Conservation (phyloP, 495 filamentous ascomycete species). For the Parachaetomium inaequale region DNA sequence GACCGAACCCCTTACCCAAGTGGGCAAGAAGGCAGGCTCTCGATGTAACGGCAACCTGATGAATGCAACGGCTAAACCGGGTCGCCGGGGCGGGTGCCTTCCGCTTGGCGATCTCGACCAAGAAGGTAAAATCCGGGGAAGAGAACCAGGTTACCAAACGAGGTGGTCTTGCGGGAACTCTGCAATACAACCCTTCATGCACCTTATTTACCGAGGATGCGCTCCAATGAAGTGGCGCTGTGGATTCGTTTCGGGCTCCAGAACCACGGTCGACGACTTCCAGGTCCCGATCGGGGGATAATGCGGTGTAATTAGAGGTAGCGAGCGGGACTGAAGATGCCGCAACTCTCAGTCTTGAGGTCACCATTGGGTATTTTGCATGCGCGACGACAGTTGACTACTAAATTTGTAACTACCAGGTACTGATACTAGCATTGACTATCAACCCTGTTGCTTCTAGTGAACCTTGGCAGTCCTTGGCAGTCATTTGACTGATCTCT, state of each 20-base stretch:
- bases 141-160: background rate
- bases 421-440: too few relatives aligned
- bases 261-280: background rate
- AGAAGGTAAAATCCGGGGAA: background rate
- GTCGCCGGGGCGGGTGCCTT: background rate
- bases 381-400: too few relatives aligned
- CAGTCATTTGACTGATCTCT: too few relatives aligned
- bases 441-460: too few relatives aligned
- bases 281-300: too few relatives aligned
- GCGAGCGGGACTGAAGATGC: too few relatives aligned
- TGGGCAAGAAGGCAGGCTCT: background rate
- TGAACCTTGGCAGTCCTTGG: too few relatives aligned
- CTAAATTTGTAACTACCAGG: too few relatives aligned
- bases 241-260: background rate
- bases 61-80: background rate
- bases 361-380: too few relatives aligned
- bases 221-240: background rate
- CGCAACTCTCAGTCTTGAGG: too few relatives aligned
- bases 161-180: background rate
- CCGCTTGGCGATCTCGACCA: background rate
- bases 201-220: background rate
- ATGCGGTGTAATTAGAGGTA: too few relatives aligned
- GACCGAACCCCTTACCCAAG: background rate
- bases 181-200: background rate
- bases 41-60: background rate